phyloP scores from a whole-genome alignment of 2,329 filamentous ascomycete genomes.

The Epichloe hybrida region DNA sequence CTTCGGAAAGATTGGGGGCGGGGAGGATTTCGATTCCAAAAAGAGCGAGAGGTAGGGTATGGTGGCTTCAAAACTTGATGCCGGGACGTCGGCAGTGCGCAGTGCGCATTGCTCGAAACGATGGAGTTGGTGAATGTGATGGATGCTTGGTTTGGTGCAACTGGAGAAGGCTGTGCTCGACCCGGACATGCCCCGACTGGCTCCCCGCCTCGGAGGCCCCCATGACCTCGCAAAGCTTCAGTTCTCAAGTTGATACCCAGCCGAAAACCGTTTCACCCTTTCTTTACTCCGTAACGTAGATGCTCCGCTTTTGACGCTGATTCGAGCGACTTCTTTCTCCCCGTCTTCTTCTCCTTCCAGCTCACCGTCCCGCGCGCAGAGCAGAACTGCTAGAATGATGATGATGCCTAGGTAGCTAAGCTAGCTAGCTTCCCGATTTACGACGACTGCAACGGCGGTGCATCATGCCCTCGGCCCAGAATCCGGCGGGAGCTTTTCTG shows the following conservation, averaged over 20 bases:
- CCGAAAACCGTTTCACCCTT: neutral
- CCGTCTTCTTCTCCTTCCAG: neutral
- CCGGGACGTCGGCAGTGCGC: neutral
- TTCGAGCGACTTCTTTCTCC: neutral
- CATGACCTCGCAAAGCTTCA: neutral
- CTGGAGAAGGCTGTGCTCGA: too few species aligned
- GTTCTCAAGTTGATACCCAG: neutral
- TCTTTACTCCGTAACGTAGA: neutral
- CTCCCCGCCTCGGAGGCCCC: neutral
- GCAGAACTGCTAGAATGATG: conserved; percentile 7
- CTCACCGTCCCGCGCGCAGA: neutral
- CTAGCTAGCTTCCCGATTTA: conserved; percentile 2
- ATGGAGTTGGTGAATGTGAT: too few species aligned
- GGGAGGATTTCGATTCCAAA: too few species aligned
- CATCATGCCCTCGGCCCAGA: conserved; percentile 32
- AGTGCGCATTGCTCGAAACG: too few species aligned
- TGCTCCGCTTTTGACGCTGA: neutral
- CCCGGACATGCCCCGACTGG: too few species aligned
- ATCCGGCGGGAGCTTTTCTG: conserved; percentile 20
- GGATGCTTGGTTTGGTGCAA: too few species aligned
- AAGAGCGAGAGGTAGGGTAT: too few species aligned
- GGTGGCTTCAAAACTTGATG: neutral
- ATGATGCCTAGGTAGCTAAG: conserved; percentile 5
- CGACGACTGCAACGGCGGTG: conserved; percentile 4
- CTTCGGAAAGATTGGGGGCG: too few species aligned